Base-by-base conservation (phyloP, 164 flowering plant genomes). In the Annona squamosa region DNA sequence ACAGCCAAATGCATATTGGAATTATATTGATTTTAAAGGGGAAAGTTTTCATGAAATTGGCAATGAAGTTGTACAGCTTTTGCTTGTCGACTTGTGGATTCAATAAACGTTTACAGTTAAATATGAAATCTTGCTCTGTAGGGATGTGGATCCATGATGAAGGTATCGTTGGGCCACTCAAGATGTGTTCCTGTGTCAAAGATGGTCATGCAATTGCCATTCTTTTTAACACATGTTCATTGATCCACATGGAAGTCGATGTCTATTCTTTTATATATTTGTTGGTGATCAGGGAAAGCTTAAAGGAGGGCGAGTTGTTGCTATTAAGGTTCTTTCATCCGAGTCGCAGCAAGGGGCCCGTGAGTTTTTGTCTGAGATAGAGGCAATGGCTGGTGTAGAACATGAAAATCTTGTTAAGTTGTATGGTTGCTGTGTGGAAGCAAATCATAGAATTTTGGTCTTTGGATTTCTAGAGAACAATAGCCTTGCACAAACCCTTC, bases 351-450 rank as follows among this genome's bases (percentile, higher is more conserved):
- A 95, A 85, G 98, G 99, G 13, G 86, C 81, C 46, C 76, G 72
- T 37, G 98, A 95, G 79, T 95, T 95, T 74, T 76, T 93, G 82
- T 87, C 93, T 59, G 99, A 95, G 85, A 83, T 93, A 75, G 77
- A 79, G 59, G 91, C 83, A 41, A 93, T 95, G 71, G 83, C 94
- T 44, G 82, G 83, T 64, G 80, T 91, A 65, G 83, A 87, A 76
- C 99, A 95, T 80, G 91, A 86, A 74, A 91, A 95, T 79, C 81
- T 95, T 61, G 97, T 91, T 56, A 80, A 86, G 82, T 89, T 95
- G 26, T 84, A 86, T 72, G 99, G 99, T 37, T 91, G 98, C 79
- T 95, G 99, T 70, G 91, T 87, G 65, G 94, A 95, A 81, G 91
- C 70, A 70, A 76, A 85, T 71, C 89, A 92, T 18, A 89, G 98